Percentiles rank a stretch among this genome's conserved stretches.
Evolutionary conservation across 2,329 filamentous ascomycete species (phyloP).

Genomic region (Phoma sp.): DNA sequence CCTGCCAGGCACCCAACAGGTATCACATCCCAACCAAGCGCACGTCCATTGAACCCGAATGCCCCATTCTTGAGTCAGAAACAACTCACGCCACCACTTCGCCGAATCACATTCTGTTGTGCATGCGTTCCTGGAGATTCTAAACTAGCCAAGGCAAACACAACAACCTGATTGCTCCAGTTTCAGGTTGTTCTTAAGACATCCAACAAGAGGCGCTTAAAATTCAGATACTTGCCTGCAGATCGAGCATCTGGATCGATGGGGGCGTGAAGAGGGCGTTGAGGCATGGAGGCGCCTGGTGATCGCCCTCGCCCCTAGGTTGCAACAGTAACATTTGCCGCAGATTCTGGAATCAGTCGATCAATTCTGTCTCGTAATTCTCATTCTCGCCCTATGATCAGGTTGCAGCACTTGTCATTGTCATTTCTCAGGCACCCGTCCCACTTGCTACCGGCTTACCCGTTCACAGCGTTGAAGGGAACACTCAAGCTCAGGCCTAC

Average conservation of each 20-base stretch:
- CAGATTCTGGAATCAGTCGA: too few relatives aligned
- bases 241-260: background rate
- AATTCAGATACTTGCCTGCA: background rate
- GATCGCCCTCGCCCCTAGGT: constrained; percentile 2
- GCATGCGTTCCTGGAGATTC: background rate
- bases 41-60: background rate
- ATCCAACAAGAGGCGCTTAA: background rate
- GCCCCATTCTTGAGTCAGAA: background rate
- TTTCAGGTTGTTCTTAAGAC: background rate
- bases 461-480: background rate
- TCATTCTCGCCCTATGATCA: background rate
- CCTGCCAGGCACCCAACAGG: background rate
- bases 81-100: background rate
- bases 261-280: background rate
- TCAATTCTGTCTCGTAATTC: too few relatives aligned
- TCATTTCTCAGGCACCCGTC: background rate
- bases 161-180: background rate
- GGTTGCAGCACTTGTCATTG: background rate
- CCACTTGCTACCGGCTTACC: constrained; percentile 1
- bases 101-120: background rate
- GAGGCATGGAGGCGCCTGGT: constrained; percentile 7
- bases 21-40: background rate
- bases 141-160: constrained; percentile 1
- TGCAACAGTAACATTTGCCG: background rate
- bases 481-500: background rate